Conservation (phyloP, 306 rosid species). For the Casuarina glauca region DNA sequence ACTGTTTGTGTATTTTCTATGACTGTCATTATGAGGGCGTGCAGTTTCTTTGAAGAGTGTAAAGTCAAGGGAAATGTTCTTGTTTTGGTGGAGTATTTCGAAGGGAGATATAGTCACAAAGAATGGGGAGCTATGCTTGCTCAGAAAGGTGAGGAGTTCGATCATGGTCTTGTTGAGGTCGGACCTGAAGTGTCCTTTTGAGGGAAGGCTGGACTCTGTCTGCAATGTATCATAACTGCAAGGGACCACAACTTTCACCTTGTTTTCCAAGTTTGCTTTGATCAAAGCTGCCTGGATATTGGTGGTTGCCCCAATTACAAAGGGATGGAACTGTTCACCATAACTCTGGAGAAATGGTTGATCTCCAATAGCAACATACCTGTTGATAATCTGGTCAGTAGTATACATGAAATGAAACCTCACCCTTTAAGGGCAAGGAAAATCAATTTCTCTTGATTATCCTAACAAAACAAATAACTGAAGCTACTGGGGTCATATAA, state of each 20-base stretch:
- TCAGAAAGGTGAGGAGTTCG: slow-evolving; percentile 78
- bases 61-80: slow-evolving; percentile 73
- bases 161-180: slow-evolving; percentile 82
- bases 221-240: slow-evolving; percentile 82
- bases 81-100: slow-evolving; percentile 50
- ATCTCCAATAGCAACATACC: slow-evolving; percentile 91
- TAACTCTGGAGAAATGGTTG: slow-evolving; percentile 79
- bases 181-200: slow-evolving; percentile 66
- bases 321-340: slow-evolving; percentile 73
- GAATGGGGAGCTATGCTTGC: slow-evolving; percentile 67
- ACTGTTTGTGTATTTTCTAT: slow-evolving; percentile 68
- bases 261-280: slow-evolving; percentile 61
- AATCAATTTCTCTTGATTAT: slow-evolving; percentile 5
- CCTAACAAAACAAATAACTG: not conserved
- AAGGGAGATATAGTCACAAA: slow-evolving; percentile 80
- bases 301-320: slow-evolving; percentile 66
- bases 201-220: slow-evolving; percentile 58
- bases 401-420: slow-evolving; percentile 15
- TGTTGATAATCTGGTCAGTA: slow-evolving; percentile 39
- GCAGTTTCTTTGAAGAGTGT: slow-evolving; percentile 69
- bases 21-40: slow-evolving; percentile 57
- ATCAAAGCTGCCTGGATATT: slow-evolving; percentile 71
- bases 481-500: not conserved
- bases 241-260: slow-evolving; percentile 87
- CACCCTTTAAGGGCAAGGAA: slow-evolving; percentile 14